Percentiles rank a stretch among this genome's conserved stretches.
Evolutionary conservation across 495 filamentous ascomycete species (phyloP).

Genomic region (Penicillium samsonianum): DNA sequence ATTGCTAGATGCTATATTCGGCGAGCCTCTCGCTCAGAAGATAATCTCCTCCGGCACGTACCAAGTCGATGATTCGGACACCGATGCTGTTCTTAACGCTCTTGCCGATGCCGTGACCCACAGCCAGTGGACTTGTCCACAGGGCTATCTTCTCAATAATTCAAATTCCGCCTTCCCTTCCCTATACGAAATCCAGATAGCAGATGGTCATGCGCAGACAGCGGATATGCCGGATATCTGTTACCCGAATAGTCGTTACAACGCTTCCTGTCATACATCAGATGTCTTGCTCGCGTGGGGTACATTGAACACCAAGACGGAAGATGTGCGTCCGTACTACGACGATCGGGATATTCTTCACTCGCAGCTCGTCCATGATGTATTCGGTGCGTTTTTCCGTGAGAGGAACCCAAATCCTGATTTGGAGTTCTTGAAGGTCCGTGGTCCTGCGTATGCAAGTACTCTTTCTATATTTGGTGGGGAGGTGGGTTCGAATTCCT

Average conservation of each 20-base stretch:
- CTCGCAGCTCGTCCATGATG: constrained; percentile 33
- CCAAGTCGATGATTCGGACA: constrained; percentile 18
- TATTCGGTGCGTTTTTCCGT: constrained; percentile 31
- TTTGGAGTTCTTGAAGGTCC: constrained; percentile 10
- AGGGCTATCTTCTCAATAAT: constrained; percentile 28
- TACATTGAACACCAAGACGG: constrained; percentile 32
- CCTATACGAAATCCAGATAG: constrained; percentile 29
- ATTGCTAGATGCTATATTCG: constrained; percentile 21
- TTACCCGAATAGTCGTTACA: constrained; percentile 31
- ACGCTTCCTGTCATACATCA: constrained; percentile 33
- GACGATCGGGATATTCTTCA: constrained; percentile 20
- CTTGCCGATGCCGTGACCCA: constrained; percentile 23
- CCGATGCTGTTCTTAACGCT: constrained; percentile 24
- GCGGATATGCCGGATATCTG: constrained; percentile 26
- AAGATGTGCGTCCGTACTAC: constrained; percentile 31
- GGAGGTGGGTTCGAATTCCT: not conserved
- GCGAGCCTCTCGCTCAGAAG: constrained; percentile 15
- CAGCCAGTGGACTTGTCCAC: constrained; percentile 33
- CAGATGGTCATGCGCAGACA: constrained; percentile 28
- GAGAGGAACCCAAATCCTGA: constrained; percentile 29
- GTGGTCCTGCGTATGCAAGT: constrained; percentile 29
- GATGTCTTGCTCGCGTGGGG: constrained; percentile 36
- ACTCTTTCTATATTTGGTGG: constrained; percentile 11
- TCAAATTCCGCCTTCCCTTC: constrained; percentile 18
- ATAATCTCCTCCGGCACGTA: constrained; percentile 22